Evolutionary conservation across 768 basidiomycete genomes (phyloP).

Genomic region (Coprinopsis strossmayeri): DNA sequence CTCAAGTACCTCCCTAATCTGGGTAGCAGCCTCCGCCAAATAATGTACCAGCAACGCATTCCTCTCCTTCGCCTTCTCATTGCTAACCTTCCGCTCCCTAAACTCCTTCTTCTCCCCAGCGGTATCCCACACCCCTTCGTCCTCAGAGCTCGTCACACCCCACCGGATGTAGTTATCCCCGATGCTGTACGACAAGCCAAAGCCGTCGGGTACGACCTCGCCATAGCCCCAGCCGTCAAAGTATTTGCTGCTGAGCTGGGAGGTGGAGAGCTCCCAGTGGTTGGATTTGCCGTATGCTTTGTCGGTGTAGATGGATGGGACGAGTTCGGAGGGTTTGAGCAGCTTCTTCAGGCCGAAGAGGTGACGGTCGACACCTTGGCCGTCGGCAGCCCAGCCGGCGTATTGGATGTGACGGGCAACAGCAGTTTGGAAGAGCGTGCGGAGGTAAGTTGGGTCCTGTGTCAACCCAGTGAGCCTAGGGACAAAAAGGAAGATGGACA

Average conservation of each 20-base stretch:
- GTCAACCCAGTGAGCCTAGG: not conserved
- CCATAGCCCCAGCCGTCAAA: constrained; percentile 98
- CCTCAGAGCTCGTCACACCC: constrained; percentile 67
- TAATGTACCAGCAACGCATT: constrained; percentile 58
- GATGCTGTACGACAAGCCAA: constrained; percentile 88
- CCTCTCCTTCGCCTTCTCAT: constrained; percentile 34
- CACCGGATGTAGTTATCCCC: constrained; percentile 80
- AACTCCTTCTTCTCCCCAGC: not conserved
- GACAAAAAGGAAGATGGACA: constrained; percentile 15
- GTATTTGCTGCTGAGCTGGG: constrained; percentile 73
- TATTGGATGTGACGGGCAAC: constrained; percentile 82
- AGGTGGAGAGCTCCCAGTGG: constrained; percentile 94
- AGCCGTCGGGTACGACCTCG: constrained; percentile 91
- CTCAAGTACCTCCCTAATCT: constrained; percentile 72
- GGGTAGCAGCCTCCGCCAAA: constrained; percentile 75
- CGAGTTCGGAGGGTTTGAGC: constrained; percentile 60
- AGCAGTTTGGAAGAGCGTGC: constrained; percentile 67
- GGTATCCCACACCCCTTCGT: constrained; percentile 5
- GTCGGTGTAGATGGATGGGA: constrained; percentile 75
- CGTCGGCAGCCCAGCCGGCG: constrained; percentile 87
- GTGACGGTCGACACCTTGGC: constrained; percentile 92
- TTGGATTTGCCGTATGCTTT: constrained; percentile 57
- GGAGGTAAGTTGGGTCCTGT: constrained; percentile 42
- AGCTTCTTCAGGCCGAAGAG: constrained; percentile 88
- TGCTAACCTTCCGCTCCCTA: constrained; percentile 1